Conservation (phyloP, 108 stramenopile species). For the Skeletonema potamos region DNA sequence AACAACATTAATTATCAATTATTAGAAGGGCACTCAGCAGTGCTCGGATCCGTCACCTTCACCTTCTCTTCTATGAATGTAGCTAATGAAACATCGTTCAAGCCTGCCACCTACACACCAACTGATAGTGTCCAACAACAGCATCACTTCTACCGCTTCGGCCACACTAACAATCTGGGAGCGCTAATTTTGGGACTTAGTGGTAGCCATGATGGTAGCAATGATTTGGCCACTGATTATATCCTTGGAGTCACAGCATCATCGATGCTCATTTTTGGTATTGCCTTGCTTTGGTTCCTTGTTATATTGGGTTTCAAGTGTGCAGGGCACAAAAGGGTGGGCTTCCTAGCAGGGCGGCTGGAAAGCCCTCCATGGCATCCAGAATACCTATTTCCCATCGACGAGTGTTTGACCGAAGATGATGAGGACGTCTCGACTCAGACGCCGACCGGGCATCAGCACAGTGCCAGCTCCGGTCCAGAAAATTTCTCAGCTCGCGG, state of each 20-base stretch:
- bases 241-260: slow-evolving; percentile 8
- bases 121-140: neutral
- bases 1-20: too few species aligned
- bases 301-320: slow-evolving; percentile 30
- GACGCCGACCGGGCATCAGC: neutral
- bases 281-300: slow-evolving; percentile 39
- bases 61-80: too few species aligned
- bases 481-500: neutral
- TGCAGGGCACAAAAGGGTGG: slow-evolving; percentile 25
- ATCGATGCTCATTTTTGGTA: slow-evolving; percentile 21
- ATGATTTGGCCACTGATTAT: neutral
- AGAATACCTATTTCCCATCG: neutral
- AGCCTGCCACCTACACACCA: neutral
- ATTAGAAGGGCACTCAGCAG: too few species aligned
- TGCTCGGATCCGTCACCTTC: neutral
- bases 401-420: slow-evolving; percentile 3
- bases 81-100: neutral
- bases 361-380: neutral
- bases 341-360: slow-evolving; percentile 36
- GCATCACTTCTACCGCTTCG: neutral
- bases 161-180: neutral
- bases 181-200: neutral
- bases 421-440: neutral
- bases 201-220: neutral
- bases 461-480: neutral